Conservation (phyloP, 352 stramenopile genomes). For the Phytopythium aichiense region DNA sequence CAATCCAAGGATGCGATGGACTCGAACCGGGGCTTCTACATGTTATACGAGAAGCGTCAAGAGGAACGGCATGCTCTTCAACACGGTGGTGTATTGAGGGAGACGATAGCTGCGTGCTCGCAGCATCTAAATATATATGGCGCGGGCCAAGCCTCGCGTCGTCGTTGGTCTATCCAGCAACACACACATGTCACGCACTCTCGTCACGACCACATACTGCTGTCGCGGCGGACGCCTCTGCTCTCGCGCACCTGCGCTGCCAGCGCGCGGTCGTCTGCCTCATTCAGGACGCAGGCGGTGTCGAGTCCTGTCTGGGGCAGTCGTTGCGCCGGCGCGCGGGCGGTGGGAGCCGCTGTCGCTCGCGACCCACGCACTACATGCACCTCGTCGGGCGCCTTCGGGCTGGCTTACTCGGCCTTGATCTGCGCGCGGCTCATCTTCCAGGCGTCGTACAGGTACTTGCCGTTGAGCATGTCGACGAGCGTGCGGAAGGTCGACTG, state of each 20-base stretch:
- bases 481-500: slow-evolving; percentile 69
- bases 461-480: slow-evolving; percentile 85
- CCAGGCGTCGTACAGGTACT: slow-evolving; percentile 85
- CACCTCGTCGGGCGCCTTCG: neutral
- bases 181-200: neutral
- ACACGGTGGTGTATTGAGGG: neutral
- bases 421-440: slow-evolving; percentile 56
- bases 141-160: neutral
- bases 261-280: neutral
- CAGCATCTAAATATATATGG: slow-evolving; percentile 4
- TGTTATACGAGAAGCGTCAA: too few species aligned
- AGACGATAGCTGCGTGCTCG: neutral
- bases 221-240: neutral
- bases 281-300: neutral
- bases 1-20: neutral
- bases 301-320: neutral
- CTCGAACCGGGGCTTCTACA: too few species aligned
- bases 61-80: neutral
- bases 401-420: slow-evolving; percentile 37
- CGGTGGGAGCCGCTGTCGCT: slow-evolving; percentile 2
- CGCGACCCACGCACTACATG: slow-evolving; percentile 1
- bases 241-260: neutral
- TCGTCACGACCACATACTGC: neutral
- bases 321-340: neutral
- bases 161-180: neutral